These are phyloP conservation scores for Rhamnella rubrinervis DNA, from an alignment of 331 rosid genomes.

Conservation along the genomic window DNA sequence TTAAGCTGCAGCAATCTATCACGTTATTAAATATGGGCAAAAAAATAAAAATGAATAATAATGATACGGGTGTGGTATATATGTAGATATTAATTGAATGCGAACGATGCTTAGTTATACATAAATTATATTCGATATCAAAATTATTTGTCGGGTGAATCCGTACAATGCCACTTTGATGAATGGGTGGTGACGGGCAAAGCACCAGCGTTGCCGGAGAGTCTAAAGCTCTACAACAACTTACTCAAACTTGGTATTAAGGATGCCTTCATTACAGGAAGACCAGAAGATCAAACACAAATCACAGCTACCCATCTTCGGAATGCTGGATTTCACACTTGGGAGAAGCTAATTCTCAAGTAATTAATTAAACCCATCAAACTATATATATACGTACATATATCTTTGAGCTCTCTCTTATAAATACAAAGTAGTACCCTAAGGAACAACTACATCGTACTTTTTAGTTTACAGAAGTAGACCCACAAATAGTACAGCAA, in stretches of 20 bases:
- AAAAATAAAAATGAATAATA: too few relatives aligned
- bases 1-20: too few relatives aligned
- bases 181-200: constrained; percentile 29
- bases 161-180: constrained; percentile 7
- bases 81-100: too few relatives aligned
- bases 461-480: constrained; percentile 39
- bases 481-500: constrained; percentile 35
- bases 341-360: constrained; percentile 45
- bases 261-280: constrained; percentile 52
- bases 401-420: too few relatives aligned
- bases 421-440: too few relatives aligned
- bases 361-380: constrained; percentile 5
- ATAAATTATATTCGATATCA: too few relatives aligned
- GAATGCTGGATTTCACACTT: constrained; percentile 34
- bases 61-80: too few relatives aligned
- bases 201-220: constrained; percentile 52
- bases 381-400: background rate
- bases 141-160: constrained; percentile 26
- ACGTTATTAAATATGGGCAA: too few relatives aligned
- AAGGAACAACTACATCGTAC: constrained; percentile 27
- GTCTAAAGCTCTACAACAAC: constrained; percentile 32
- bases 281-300: constrained; percentile 11
- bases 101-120: background rate
- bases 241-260: constrained; percentile 38
- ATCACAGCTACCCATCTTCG: constrained; percentile 30